A percentile compares a stretch with the other conserved stretches of the same genome.
These are phyloP conservation scores for Exobasidium cylindrosporum DNA, from an alignment of 1,284 basidiomycete genomes.

Conservation along the genomic window DNA sequence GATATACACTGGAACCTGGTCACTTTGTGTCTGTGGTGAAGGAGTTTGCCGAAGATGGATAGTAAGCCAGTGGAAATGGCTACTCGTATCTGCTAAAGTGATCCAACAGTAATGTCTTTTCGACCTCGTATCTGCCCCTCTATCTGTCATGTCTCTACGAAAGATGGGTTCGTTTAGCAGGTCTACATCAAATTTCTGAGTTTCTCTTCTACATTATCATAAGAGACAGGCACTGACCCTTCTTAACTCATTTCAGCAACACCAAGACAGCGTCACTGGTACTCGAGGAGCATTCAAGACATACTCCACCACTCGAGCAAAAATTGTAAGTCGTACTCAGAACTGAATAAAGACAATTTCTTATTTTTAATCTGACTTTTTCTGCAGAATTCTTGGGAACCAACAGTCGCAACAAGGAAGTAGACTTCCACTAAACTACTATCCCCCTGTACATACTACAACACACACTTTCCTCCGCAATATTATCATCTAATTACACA, in stretches of 20 bases:
- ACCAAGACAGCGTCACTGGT: slow-evolving; percentile 49
- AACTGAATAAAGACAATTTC: not conserved
- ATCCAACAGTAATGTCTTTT: slow-evolving; percentile 6
- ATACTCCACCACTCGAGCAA: slow-evolving; percentile 25
- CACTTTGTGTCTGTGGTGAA: not conserved
- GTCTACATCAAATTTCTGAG: not conserved
- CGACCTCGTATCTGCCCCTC: slow-evolving; percentile 8
- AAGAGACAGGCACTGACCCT: slow-evolving; percentile 9
- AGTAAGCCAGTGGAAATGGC: not conserved
- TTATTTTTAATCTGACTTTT: not conserved
- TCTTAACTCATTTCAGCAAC: slow-evolving; percentile 19
- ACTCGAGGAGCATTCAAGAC: slow-evolving; percentile 49
- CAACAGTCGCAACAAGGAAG: slow-evolving; percentile 41
- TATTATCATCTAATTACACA: too few relatives aligned
- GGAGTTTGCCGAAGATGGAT: not conserved
- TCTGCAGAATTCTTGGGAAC: slow-evolving; percentile 43
- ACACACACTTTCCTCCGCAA: too few relatives aligned
- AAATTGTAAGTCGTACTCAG: slow-evolving; percentile 4
- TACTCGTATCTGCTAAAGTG: not conserved
- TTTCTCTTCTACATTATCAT: too few relatives aligned
- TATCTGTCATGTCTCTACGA: not conserved
- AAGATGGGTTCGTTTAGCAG: slow-evolving; percentile 8
- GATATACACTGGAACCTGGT: not conserved
- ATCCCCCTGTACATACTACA: too few relatives aligned
- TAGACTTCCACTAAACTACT: too few relatives aligned